Conservation (phyloP, 1,139 yeast genomes). For the Yamadazyma triangularis region DNA sequence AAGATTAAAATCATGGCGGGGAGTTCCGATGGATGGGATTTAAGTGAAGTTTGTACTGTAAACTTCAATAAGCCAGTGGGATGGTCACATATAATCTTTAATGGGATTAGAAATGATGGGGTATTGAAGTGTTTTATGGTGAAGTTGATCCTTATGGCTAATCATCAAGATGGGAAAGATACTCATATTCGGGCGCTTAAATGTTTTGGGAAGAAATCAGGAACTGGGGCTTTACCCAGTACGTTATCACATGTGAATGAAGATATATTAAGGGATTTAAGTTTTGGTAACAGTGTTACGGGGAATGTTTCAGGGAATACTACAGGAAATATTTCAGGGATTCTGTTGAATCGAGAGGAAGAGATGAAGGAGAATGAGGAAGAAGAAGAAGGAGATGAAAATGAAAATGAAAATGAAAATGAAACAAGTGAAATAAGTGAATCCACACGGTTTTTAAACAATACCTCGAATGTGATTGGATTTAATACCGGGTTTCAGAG, state of each 20-base stretch:
- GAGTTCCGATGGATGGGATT: constrained; percentile 74
- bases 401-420: constrained; percentile 8
- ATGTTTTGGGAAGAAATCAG: constrained; percentile 35
- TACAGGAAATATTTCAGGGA: constrained; percentile 23
- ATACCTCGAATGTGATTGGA: constrained; percentile 38
- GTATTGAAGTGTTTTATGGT: constrained; percentile 71
- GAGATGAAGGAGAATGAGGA: constrained; percentile 6
- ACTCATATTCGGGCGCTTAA: constrained; percentile 76
- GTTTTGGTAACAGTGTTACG: too few species aligned
- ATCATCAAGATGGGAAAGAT: constrained; percentile 96
- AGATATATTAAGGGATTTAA: constrained; percentile 26
- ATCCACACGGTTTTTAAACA: constrained; percentile 24
- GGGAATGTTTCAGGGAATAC: too few species aligned
- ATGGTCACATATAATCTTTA: constrained; percentile 76
- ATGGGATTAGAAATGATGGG: constrained; percentile 53
- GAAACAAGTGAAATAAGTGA: constrained; percentile 10
- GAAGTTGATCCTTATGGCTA: constrained; percentile 65
- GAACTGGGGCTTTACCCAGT: constrained; percentile 1
- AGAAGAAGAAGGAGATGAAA: constrained; percentile 8
- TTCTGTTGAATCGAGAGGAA: constrained; percentile 27
- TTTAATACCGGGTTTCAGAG: constrained; percentile 43
- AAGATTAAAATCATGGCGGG: constrained; percentile 73
- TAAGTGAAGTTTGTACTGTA: constrained; percentile 66
- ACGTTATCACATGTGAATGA: constrained; percentile 11
- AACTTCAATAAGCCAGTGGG: constrained; percentile 74